These are phyloP conservation scores for Lagerstroemia fauriei DNA, from an alignment of 441 rosid genomes.

Conservation along the genomic window DNA sequence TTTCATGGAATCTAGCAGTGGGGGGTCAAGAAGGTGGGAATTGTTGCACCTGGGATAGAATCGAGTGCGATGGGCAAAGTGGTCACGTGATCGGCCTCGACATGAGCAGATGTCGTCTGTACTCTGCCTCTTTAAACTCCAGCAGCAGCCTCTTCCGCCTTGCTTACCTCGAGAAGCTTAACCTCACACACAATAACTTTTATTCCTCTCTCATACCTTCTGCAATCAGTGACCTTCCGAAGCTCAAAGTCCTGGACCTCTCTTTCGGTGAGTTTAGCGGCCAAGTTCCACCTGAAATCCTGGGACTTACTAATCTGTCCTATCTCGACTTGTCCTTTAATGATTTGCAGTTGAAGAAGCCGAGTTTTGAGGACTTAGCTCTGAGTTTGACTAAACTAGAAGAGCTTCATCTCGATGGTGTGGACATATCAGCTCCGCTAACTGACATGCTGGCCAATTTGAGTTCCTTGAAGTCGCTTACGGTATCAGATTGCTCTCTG, in stretches of 20 bases:
- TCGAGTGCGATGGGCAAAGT: background rate
- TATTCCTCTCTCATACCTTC: conserved; percentile 14
- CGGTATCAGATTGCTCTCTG: background rate
- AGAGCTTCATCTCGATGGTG: background rate
- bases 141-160: background rate
- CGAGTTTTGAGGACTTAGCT: background rate
- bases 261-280: background rate
- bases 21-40: background rate
- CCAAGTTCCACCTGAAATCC: background rate
- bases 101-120: background rate
- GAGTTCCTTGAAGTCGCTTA: background rate
- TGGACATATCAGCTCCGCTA: background rate
- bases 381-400: background rate
- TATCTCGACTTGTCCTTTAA: background rate
- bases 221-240: background rate
- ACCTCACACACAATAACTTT: background rate
- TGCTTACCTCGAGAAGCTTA: background rate
- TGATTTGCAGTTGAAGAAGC: background rate
- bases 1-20: background rate
- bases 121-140: background rate
- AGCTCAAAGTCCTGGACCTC: background rate
- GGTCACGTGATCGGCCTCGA: background rate
- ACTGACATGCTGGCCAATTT: background rate
- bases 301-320: background rate
- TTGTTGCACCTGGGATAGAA: background rate